Base-by-base conservation (phyloP, 2,329 filamentous ascomycete species). In the Bipolaris oryzae region DNA sequence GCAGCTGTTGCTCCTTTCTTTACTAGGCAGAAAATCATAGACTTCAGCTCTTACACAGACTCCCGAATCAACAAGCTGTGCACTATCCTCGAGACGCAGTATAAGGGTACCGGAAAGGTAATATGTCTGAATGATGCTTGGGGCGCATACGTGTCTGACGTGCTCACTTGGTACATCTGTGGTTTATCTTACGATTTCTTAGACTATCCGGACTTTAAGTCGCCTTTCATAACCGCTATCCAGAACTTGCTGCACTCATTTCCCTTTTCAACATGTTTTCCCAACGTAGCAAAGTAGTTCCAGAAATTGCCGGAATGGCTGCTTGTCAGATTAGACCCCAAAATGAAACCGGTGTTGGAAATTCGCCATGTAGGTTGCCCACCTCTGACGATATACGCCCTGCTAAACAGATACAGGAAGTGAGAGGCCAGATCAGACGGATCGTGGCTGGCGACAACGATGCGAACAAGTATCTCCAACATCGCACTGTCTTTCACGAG, bases 1-100 rank as follows among this genome's bases (percentile, higher is more conserved):
- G 23, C 42, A 45, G 42, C 21, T 45, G n/a, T 45, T 33, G 42
- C 42, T 45, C 23, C 42, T 20, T 45, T 33, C 15, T 45, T 45
- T 33, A 45, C 42, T 20, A 45, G 42, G 28, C 25, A 31, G 9
- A 31, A 45, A n/a, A 45, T 31, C 42, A 45, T 45, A 45, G 25
- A 45, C n/a, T 45, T 33, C 25, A 45, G 42, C n/a, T 7, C 42
- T 33, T 45, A 45, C 16, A 45, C 42, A 7, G 33, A 18, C 25
- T 34, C 42, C 13, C 25, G 42, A 21, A 45, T 45, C 25, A 45
- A 31, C 7, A 45, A 18, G 15, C 7, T 45, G 18, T 45, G 42
- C 42, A 45, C 5, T 33, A 45, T 45, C 18, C 42, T 45, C 7
- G 23, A 31, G 42, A 33, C 25, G 1, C 42, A 45, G n/a, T 45